Conservation (phyloP, 2,329 filamentous ascomycete genomes). For the Colletotrichum sp. region DNA sequence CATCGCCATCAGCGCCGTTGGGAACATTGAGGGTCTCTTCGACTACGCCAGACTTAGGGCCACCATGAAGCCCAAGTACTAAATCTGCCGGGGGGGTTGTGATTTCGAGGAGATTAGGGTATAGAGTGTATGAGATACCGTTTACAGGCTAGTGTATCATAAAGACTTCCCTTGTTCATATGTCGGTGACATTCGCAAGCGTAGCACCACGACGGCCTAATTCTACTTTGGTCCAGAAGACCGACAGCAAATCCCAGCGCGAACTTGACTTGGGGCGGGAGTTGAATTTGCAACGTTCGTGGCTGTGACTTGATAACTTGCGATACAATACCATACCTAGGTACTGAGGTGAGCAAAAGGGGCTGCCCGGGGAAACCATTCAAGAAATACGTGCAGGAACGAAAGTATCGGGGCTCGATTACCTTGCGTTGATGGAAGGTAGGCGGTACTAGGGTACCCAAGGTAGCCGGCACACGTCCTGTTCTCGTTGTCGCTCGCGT, state of each 20-base stretch:
- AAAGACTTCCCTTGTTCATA: constrained; percentile 38
- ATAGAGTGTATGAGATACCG: constrained; percentile 64
- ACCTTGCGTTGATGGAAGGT: background rate
- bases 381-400: background rate
- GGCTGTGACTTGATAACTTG: background rate
- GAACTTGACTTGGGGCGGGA: background rate
- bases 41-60: constrained; percentile 81
- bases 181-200: constrained; percentile 18
- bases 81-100: constrained; percentile 27
- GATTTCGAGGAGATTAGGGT: constrained; percentile 44
- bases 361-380: background rate
- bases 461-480: background rate
- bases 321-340: background rate
- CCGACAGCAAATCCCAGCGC: background rate
- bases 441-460: background rate
- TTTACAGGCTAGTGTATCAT: constrained; percentile 60
- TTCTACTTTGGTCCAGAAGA: constrained; percentile 14
- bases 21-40: constrained; percentile 85
- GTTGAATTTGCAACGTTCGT: background rate
- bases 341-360: background rate
- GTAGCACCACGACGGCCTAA: constrained; percentile 17
- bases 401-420: background rate
- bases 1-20: constrained; percentile 90
- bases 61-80: constrained; percentile 86
- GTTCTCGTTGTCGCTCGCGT: background rate